Evolutionary conservation across 352 stramenopile species (phyloP), one percentile per base, ranked within the genome.

Genomic region (Phytophthora boehmeriae): DNA sequence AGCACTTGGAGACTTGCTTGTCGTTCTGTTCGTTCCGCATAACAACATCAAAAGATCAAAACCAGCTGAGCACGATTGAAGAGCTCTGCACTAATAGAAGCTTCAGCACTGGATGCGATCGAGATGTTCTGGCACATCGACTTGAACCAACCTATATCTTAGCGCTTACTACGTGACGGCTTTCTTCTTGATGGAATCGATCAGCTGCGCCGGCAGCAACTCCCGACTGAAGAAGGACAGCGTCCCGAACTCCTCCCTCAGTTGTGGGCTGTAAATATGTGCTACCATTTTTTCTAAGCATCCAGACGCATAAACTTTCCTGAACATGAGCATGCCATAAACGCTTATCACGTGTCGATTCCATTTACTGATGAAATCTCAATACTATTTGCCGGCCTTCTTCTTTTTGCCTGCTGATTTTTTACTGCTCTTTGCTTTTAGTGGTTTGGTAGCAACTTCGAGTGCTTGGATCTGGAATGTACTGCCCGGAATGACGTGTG

Each of bases 381-480:
- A n/a, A n/a, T n/a, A 2, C 32, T 68, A 71, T 39, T 71, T 68
- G 9, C 56, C 56, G 22, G 34, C 34, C 23, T 75, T 75, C 30
- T 75, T 87, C 66, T 80, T 83, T 43, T 71, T 78, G 43, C 34
- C 67, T 1, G 44, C 68, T 23, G 75, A 73, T 38, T 70, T 76
- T 38, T 70, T 76, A 17, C 66, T 47, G n/a, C 47, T 30, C 30
- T 55, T 63, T 30, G 64, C 59, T 22, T 46, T 50, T 8, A 38
- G 2, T 27, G 45, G n/a, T 22, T 66, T 71, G 8, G 53, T 22
- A 17, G 75, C 70, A 2, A 60, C 63, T 34, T 86, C 81, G 28
- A 88, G 63, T n/a, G 78, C 80, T 17, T 75, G 69, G 69, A 90
- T 90, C 67, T 90, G 79, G 39, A 89, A 89, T 1, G 52, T 75